Evolutionary conservation across 1,139 yeast genomes (phyloP), one percentile per base, ranked within the genome.

Genomic region (Arxiozyma heterogenica): DNA sequence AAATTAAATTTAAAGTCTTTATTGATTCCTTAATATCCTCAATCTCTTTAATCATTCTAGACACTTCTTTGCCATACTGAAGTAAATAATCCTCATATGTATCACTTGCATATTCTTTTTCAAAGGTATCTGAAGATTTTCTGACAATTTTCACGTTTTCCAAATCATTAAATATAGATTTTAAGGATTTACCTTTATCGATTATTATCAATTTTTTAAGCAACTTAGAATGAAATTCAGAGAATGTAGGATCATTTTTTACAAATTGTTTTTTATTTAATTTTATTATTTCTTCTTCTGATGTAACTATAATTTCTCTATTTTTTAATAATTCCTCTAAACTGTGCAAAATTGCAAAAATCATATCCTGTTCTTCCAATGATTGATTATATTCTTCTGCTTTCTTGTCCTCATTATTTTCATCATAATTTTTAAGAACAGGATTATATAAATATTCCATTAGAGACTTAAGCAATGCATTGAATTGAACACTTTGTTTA

Each of bases 281-380:
- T 45, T 62, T 62, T 1, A 65, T 54, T 4, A 56, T 59, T 39
- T 63, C 66, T 18, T 67, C 67, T 17, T 67, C 68, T 44, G 76
- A 77, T 15, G 72, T 65, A 4, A 80, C 60, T 1, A 80, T 65
- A 1, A 70, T 69, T 18, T 74, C 75, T 53, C 97, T 71, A 64
- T 87, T 95, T 12, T 72, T 71, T 41, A 88, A 64, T 7, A 79
- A 67, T 52, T 75, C 73, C 51, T 82, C 82, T 4, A 90, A 60
- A 11, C 82, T 80, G 55, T 83, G 86, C 52, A 90, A 73, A 56
- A 83, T 80, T 0, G 81, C 76, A 47, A 82, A 82, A 0, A 84
- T 84, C 56, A 77, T 75, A 56, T 85, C 94, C 67, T 91, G 98
- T 49, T 80, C 83, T 46, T 80, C 80, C 51, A 91, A 74, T 0